Conservation (phyloP, 2,329 filamentous ascomycete species). For the Fusarium equiseti region DNA sequence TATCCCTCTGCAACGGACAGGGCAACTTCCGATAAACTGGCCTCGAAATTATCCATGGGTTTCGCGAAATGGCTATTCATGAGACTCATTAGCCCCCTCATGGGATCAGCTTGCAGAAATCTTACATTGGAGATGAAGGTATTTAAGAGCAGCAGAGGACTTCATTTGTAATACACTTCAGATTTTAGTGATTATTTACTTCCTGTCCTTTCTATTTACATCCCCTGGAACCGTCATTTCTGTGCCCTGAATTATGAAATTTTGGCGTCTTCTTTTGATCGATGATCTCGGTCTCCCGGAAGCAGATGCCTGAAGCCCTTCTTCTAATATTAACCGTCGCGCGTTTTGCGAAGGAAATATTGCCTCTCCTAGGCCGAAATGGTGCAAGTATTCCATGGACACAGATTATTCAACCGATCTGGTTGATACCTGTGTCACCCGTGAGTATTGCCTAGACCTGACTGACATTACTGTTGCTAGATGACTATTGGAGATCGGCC, state of each 20-base stretch:
- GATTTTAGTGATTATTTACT: not conserved
- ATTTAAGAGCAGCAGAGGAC: not conserved
- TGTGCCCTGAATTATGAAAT: not conserved
- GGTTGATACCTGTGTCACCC: conserved; percentile 62
- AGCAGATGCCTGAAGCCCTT: not conserved
- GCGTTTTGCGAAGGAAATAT: not conserved
- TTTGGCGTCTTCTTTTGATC: not conserved
- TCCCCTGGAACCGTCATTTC: rapidly evolving
- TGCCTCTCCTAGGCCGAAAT: conserved; percentile 35
- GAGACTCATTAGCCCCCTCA: not conserved
- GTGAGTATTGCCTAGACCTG: conserved; percentile 63
- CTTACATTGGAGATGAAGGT: not conserved
- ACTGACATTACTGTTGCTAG: conserved; percentile 52
- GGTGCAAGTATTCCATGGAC: conserved; percentile 62
- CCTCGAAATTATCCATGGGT: not conserved
- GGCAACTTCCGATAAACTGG: not conserved
- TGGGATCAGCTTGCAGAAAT: not conserved
- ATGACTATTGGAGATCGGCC: no score
- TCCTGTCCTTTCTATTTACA: not conserved
- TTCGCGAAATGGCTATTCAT: not conserved
- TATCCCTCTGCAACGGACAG: not conserved
- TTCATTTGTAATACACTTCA: rapidly evolving
- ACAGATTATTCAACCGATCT: conserved; percentile 59
- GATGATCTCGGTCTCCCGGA: not conserved
- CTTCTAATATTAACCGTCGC: not conserved